phyloP scores from a whole-genome alignment of 73 alveolate genomes.

The Paramecium biaurelia region DNA sequence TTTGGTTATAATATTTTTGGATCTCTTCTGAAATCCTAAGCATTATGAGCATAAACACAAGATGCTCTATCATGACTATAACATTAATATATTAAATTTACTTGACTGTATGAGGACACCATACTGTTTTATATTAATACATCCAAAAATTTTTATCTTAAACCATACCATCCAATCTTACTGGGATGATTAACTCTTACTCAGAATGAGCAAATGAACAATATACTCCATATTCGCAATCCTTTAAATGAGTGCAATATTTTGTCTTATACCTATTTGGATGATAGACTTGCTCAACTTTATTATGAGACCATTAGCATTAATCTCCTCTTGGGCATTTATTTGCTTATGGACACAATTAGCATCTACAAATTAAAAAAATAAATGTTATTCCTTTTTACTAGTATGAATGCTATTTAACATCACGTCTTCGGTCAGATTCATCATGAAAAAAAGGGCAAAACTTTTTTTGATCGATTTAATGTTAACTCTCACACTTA shows the following conservation, averaged over 20 bases:
- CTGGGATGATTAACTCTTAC: slow-evolving; percentile 67
- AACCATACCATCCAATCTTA: slow-evolving; percentile 58
- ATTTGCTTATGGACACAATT: slow-evolving; percentile 65
- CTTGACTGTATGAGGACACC: slow-evolving; percentile 70
- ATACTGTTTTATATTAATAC: slow-evolving; percentile 70
- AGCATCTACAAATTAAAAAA: slow-evolving; percentile 51
- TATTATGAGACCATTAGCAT: slow-evolving; percentile 72
- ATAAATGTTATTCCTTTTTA: neutral
- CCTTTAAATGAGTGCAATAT: slow-evolving; percentile 70
- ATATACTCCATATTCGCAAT: slow-evolving; percentile 76
- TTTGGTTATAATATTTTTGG: slow-evolving; percentile 66
- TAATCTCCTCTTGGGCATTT: slow-evolving; percentile 46
- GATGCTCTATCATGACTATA: slow-evolving; percentile 69
- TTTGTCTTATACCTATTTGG: slow-evolving; percentile 77
- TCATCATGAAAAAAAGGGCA: slow-evolving; percentile 77
- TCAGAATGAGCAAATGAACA: slow-evolving; percentile 83
- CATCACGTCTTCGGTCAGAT: slow-evolving; percentile 74
- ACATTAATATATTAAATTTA: neutral
- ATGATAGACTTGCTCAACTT: slow-evolving; percentile 80
- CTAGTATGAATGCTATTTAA: slow-evolving; percentile 55
- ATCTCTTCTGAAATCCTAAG: slow-evolving; percentile 80
- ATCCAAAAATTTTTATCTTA: slow-evolving; percentile 69
- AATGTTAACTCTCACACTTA: slow-evolving; percentile 15
- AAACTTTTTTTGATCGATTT: slow-evolving; percentile 64
- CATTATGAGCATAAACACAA: slow-evolving; percentile 79